Evolutionary conservation across 1,139 yeast genomes (phyloP), one percentile per base, ranked within the genome.

Genomic region (Wickerhamiella pararugosa): DNA sequence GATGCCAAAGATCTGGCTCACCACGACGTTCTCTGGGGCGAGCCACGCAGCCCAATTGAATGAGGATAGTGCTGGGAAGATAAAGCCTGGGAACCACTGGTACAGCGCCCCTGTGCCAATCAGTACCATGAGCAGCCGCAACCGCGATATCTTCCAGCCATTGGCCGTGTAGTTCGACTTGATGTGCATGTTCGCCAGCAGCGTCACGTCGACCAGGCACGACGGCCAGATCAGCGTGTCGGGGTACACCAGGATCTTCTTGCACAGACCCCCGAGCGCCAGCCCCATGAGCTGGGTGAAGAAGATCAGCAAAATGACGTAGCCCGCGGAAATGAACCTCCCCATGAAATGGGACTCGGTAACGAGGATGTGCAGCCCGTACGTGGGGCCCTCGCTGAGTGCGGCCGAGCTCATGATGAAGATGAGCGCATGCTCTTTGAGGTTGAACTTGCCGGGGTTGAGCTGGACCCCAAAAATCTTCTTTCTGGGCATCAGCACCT

Each of bases 151-250:
- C 25, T 58, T 61, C 79, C 79, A 74, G 6, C 76, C 75, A 45
- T 71, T 60, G 5, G 69, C 79, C 3, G 64, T 60, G 52, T 73
- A 77, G 56, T 76, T 75, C 50, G 71, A 76, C 53, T 73, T 71
- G 43, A 72, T 56, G 57, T 77, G 81, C 61, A 76, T 67, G 52
- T 75, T 74, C 44, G 79, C 74, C 53, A 76, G 65, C 58, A 73
- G 62, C 51, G 76, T 65, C 6, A 66, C 55, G 7, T 65, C 56
- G 6, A 64, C 66, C 37, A 65, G 57, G 45, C 57, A 63, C 10
- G 72, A 60, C 1, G 86, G 86, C 86, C 86, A 79, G 41, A 77
- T 69, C 61, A 77, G 74, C 6, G 73, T 63, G 4, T 78, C 69
- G 2, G 83, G 79, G 46, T 71, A 71, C 11, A 77, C 78, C 50